These are phyloP conservation scores for Takashimella koratensis DNA, from an alignment of 1,284 basidiomycete species.

Conservation along the genomic window DNA sequence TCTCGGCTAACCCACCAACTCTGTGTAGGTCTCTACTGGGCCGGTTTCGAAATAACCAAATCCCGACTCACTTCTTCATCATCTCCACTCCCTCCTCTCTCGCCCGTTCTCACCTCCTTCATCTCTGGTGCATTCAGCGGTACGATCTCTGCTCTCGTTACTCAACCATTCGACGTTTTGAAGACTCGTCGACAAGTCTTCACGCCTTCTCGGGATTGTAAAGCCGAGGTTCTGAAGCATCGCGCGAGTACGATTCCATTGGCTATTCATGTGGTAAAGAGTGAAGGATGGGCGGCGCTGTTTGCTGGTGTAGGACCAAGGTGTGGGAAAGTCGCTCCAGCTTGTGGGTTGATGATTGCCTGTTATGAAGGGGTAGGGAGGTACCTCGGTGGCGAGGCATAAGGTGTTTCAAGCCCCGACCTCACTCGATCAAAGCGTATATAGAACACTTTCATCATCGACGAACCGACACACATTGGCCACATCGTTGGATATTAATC, in stretches of 20 bases:
- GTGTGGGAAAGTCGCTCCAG: constrained; percentile 95
- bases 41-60: constrained; percentile 46
- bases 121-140: constrained; percentile 45
- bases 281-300: constrained; percentile 73
- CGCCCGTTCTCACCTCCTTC: constrained; percentile 42
- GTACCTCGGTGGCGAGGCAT: constrained; percentile 26
- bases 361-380: constrained; percentile 75
- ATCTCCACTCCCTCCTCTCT: constrained; percentile 25
- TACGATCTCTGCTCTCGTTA: constrained; percentile 73
- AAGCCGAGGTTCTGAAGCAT: constrained; percentile 44
- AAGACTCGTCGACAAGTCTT: constrained; percentile 83
- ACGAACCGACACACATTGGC: too few relatives aligned
- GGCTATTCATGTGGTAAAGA: constrained; percentile 64
- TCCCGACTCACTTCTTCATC: constrained; percentile 31
- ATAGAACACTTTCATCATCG: too few relatives aligned
- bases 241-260: constrained; percentile 57
- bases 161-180: constrained; percentile 93
- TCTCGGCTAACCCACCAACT: neutral
- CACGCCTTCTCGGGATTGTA: constrained; percentile 59
- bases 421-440: too few relatives aligned
- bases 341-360: constrained; percentile 81
- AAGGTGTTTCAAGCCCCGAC: too few relatives aligned
- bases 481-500: too few relatives aligned
- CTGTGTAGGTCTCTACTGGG: constrained; percentile 46
- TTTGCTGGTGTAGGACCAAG: constrained; percentile 84